A percentile compares a stretch with the other conserved stretches of the same genome.
Evolutionary conservation across 2,329 filamentous ascomycete species (phyloP).

Genomic region (Apiospora pterosperma): DNA sequence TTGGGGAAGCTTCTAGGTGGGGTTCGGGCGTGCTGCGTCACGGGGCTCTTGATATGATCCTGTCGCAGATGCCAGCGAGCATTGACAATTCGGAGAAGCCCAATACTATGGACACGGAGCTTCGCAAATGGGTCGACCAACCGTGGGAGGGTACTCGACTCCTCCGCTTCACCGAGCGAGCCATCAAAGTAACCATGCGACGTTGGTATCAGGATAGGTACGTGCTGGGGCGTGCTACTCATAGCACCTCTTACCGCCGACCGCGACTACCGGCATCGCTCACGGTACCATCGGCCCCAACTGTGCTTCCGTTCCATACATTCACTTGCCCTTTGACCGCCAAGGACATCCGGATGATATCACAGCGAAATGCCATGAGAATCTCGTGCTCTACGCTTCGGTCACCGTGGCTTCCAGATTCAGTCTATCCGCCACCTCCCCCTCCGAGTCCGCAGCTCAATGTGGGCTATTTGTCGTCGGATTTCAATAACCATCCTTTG

Average conservation of each 20-base stretch:
- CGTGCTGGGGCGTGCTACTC: conserved; percentile 54
- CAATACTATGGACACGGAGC: conserved; percentile 30
- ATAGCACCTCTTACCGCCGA: conserved; percentile 58
- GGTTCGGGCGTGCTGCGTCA: conserved; percentile 67
- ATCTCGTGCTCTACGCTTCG: conserved; percentile 89
- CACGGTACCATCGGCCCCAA: conserved; percentile 81
- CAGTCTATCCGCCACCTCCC: conserved; percentile 79
- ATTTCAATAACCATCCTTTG: conserved; percentile 97
- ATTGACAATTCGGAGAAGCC: conserved; percentile 12
- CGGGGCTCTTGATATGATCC: conserved; percentile 47
- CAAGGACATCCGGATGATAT: conserved; percentile 88
- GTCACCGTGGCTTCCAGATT: conserved; percentile 78
- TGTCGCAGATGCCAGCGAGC: conserved; percentile 38
- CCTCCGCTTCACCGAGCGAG: conserved; percentile 79
- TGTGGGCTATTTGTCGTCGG: conserved; percentile 93
- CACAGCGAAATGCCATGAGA: conserved; percentile 86
- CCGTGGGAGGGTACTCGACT: conserved; percentile 87
- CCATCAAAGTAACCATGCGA: conserved; percentile 73
- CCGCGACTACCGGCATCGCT: conserved; percentile 71
- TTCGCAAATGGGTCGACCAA: conserved; percentile 63
- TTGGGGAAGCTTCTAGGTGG: conserved; percentile 83
- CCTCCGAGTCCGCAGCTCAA: conserved; percentile 83
- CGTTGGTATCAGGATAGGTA: conserved; percentile 87
- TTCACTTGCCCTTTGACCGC: conserved; percentile 93
- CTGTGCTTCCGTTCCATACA: conserved; percentile 93